phyloP scores from a whole-genome alignment of 768 basidiomycete species.

The Lentinula aciculospora region DNA sequence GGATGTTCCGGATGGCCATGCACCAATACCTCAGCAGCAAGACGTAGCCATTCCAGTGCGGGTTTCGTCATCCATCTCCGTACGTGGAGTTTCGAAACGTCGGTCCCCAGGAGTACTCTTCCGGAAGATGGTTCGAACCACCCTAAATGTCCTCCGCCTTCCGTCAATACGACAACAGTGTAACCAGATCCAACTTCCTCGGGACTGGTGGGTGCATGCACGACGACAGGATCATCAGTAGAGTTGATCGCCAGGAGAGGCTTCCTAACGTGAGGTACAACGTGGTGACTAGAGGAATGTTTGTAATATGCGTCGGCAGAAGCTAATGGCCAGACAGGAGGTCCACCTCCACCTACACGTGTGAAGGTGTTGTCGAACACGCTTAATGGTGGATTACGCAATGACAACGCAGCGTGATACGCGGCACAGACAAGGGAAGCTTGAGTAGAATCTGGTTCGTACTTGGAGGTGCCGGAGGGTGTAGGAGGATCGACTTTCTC shows the following conservation, averaged over 20 bases:
- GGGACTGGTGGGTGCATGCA: constrained; percentile 17
- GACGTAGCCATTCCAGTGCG: constrained; percentile 42
- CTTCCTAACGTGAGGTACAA: constrained; percentile 35
- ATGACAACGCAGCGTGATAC: constrained; percentile 21
- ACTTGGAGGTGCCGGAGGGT: constrained; percentile 22
- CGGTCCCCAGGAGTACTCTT: neutral
- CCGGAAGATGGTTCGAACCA: constrained; percentile 39
- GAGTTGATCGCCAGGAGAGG: constrained; percentile 50
- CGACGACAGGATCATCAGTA: constrained; percentile 47
- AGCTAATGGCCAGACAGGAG: constrained; percentile 18
- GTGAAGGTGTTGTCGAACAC: constrained; percentile 40
- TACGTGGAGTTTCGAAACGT: constrained; percentile 9
- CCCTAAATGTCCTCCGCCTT: constrained; percentile 49
- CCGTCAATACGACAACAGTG: constrained; percentile 35
- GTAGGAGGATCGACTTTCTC: constrained; percentile 13
- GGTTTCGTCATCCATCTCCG: constrained; percentile 41
- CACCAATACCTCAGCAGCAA: constrained; percentile 29
- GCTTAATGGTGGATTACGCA: constrained; percentile 26
- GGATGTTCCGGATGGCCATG: constrained; percentile 4
- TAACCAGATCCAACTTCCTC: constrained; percentile 21
- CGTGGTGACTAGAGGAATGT: constrained; percentile 39
- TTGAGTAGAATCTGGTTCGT: constrained; percentile 27
- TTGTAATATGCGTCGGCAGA: constrained; percentile 42
- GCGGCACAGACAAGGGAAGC: constrained; percentile 25
- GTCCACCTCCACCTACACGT: constrained; percentile 40